These are phyloP conservation scores for Syzygium jambos DNA, from an alignment of 345 rosid genomes.

Conservation along the genomic window DNA sequence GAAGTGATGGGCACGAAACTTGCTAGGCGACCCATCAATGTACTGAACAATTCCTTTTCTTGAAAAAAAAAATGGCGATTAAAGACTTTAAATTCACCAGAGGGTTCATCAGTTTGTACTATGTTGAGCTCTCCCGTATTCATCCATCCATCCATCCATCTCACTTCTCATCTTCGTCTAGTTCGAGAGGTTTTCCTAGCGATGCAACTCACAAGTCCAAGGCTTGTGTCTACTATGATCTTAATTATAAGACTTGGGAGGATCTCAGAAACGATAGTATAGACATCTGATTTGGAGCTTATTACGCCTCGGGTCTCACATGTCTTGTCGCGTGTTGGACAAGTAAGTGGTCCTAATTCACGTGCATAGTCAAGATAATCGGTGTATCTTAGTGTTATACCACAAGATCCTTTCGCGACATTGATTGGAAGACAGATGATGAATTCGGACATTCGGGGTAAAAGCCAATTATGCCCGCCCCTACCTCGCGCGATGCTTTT, in stretches of 20 bases:
- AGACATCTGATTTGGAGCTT: neutral
- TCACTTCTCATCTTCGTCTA: neutral
- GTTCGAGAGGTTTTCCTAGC: neutral
- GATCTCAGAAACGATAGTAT: neutral
- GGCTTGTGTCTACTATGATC: neutral
- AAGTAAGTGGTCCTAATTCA: neutral
- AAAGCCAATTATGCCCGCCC: neutral
- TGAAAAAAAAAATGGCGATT: neutral
- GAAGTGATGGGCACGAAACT: neutral
- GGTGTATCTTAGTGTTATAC: neutral
- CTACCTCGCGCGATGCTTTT: neutral
- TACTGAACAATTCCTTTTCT: neutral
- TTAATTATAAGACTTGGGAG: neutral
- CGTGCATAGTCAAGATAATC: rapidly evolving
- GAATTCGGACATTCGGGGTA: no score
- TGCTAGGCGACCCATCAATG: neutral
- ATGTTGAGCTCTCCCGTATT: neutral
- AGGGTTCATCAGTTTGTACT: neutral
- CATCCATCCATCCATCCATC: neutral
- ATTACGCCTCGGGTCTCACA: rapidly evolving
- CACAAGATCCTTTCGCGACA: neutral
- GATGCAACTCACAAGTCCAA: neutral
- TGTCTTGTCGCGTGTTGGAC: rapidly evolving
- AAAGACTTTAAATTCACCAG: neutral
- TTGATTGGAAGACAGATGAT: neutral